Evolutionary conservation across 2,329 filamentous ascomycete genomes (phyloP).

Genomic region (Aspergillus neotritici): DNA sequence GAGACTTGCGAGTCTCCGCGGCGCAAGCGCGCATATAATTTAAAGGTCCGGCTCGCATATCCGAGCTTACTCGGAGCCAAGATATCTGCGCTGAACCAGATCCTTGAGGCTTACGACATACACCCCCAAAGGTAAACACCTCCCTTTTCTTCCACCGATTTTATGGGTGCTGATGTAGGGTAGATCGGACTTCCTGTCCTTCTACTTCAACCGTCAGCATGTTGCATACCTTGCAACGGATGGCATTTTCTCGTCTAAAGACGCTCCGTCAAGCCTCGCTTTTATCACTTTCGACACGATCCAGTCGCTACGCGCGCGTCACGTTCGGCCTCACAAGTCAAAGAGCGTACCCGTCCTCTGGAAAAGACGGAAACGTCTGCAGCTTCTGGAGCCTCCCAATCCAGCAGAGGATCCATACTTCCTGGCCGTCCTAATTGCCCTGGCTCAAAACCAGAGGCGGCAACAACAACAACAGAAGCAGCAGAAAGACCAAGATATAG

Average conservation of each 20-base stretch:
- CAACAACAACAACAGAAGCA: neutral
- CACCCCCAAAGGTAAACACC: neutral
- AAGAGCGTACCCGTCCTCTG: neutral
- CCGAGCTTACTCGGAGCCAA: neutral
- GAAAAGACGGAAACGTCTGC: neutral
- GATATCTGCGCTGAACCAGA: neutral
- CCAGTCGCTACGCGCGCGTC: neutral
- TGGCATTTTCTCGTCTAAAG: neutral
- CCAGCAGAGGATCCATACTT: neutral
- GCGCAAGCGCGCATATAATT: neutral
- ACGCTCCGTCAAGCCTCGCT: neutral
- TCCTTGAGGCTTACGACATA: constrained; percentile 1
- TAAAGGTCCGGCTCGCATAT: neutral
- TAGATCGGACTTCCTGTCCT: neutral
- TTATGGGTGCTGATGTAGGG: neutral
- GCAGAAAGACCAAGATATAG: no score
- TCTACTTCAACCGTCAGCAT: neutral
- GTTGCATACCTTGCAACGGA: neutral
- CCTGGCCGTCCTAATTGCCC: constrained; percentile 1
- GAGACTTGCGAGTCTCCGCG: no score
- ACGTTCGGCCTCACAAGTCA: neutral
- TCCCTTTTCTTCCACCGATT: neutral
- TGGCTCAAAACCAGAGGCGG: neutral
- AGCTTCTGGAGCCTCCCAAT: neutral
- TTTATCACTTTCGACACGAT: constrained; percentile 3